phyloP scores from a whole-genome alignment of 2,329 filamentous ascomycete genomes.

The Colletotrichum sp. region DNA sequence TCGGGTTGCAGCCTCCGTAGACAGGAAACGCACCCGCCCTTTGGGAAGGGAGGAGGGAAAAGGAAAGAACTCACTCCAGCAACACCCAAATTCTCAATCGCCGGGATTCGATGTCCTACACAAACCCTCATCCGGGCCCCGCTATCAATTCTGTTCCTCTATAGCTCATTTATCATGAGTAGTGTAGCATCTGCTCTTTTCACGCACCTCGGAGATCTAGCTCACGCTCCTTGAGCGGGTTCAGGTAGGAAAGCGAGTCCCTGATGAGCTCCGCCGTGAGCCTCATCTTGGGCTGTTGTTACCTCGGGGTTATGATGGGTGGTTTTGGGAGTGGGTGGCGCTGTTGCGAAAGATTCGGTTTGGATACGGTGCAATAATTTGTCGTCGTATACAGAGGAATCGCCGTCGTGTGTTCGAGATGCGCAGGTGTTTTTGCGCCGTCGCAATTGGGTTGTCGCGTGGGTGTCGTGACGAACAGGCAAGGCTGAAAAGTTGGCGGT shows the following conservation, averaged over 20 bases:
- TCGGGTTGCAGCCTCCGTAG: neutral
- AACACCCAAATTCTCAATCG: constrained; percentile 96
- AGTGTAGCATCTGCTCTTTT: constrained; percentile 98
- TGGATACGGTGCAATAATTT: neutral
- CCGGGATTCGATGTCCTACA: constrained; percentile 96
- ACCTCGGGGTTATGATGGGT: neutral
- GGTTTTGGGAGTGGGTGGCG: neutral
- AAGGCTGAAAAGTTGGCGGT: constrained; percentile 22
- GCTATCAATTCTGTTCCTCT: constrained; percentile 82
- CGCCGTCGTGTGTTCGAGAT: neutral
- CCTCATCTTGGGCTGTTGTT: constrained; percentile 69
- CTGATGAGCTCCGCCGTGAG: constrained; percentile 95
- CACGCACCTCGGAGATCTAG: constrained; percentile 98
- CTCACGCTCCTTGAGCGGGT: constrained; percentile 98
- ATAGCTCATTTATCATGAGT: constrained; percentile 39
- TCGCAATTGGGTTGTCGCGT: neutral
- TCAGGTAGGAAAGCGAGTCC: constrained; percentile 95
- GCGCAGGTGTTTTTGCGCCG: neutral
- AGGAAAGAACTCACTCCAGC: constrained; percentile 72
- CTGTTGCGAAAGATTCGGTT: neutral
- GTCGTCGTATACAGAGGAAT: neutral
- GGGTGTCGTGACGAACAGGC: neutral
- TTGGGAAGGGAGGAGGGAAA: neutral
- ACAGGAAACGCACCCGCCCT: neutral
- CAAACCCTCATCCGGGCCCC: constrained; percentile 44